A percentile compares a stretch with the other conserved stretches of the same genome.
phyloP scores from a whole-genome alignment of 2,329 filamentous ascomycete genomes.

The Blumeriella jaapii region DNA sequence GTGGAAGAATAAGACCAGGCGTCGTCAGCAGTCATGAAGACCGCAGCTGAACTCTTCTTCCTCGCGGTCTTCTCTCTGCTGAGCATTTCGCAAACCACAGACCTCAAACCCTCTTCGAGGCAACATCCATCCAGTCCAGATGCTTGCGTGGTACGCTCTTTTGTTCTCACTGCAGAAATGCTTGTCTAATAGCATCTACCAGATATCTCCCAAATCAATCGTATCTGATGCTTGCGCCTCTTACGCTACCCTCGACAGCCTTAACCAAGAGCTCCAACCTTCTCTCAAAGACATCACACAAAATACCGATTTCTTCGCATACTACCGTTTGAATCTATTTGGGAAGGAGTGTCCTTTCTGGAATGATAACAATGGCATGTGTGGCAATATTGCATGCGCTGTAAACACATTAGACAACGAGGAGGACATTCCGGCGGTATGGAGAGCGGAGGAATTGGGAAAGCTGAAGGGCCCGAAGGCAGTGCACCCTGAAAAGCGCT shows the following conservation, averaged over 20 bases:
- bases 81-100: slow-evolving; percentile 33
- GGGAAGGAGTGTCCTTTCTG: slow-evolving; percentile 94
- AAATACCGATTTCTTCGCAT: slow-evolving; percentile 93
- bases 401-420: slow-evolving; percentile 94
- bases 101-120: slow-evolving; percentile 27
- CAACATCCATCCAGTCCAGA: slow-evolving; percentile 28
- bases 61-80: slow-evolving; percentile 50
- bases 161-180: slow-evolving; percentile 22
- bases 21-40: slow-evolving; percentile 34
- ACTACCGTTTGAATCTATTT: slow-evolving; percentile 91
- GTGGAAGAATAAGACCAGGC: slow-evolving; percentile 12
- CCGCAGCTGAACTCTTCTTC: slow-evolving; percentile 45
- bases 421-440: slow-evolving; percentile 82
- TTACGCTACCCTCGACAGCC: slow-evolving; percentile 74
- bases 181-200: slow-evolving; percentile 27
- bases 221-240: slow-evolving; percentile 92
- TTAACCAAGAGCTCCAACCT: slow-evolving; percentile 70
- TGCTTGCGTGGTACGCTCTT: slow-evolving; percentile 29
- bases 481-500: slow-evolving; percentile 69
- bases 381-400: slow-evolving; percentile 91
- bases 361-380: slow-evolving; percentile 86
- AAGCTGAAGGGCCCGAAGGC: slow-evolving; percentile 87
- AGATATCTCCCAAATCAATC: slow-evolving; percentile 82
- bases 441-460: slow-evolving; percentile 83
- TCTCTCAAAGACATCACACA: slow-evolving; percentile 70